A percentile compares a stretch with the other conserved stretches of the same genome.
These are phyloP conservation scores for Blastobotrys capitulatus DNA, from an alignment of 1,139 yeast species.

Conservation along the genomic window DNA sequence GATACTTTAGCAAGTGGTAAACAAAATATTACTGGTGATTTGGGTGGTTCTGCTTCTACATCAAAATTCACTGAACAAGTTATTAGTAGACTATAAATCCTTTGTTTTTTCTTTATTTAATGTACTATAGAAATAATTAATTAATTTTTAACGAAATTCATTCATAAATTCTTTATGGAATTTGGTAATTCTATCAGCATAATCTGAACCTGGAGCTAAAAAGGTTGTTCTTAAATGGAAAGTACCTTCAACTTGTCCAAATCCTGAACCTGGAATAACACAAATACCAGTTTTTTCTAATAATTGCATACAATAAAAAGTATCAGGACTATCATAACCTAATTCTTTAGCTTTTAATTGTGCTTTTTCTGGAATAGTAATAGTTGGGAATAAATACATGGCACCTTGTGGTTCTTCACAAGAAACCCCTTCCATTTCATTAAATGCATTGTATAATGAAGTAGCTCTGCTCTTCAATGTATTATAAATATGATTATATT, in stretches of 20 bases:
- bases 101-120: background rate
- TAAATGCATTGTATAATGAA: slow-evolving; percentile 63
- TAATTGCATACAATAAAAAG: slow-evolving; percentile 76
- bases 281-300: slow-evolving; percentile 92
- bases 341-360: slow-evolving; percentile 51
- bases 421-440: slow-evolving; percentile 67
- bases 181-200: slow-evolving; percentile 68
- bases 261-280: slow-evolving; percentile 95
- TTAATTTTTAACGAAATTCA: slow-evolving; percentile 39
- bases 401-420: slow-evolving; percentile 95
- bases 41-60: slow-evolving; percentile 90
- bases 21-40: slow-evolving; percentile 91
- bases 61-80: slow-evolving; percentile 80
- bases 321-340: slow-evolving; percentile 61
- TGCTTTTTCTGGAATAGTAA: slow-evolving; percentile 59
- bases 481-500: slow-evolving; percentile 54
- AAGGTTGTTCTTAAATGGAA: slow-evolving; percentile 93
- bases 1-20: slow-evolving; percentile 92
- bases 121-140: background rate
- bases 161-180: slow-evolving; percentile 72
- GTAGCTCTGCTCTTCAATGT: slow-evolving; percentile 61
- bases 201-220: slow-evolving; percentile 88
- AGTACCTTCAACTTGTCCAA: slow-evolving; percentile 86
- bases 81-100: slow-evolving; percentile 46
- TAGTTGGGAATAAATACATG: slow-evolving; percentile 88